Evolutionary conservation across 1,284 basidiomycete genomes (phyloP).

Genomic region (Irpex sp.): DNA sequence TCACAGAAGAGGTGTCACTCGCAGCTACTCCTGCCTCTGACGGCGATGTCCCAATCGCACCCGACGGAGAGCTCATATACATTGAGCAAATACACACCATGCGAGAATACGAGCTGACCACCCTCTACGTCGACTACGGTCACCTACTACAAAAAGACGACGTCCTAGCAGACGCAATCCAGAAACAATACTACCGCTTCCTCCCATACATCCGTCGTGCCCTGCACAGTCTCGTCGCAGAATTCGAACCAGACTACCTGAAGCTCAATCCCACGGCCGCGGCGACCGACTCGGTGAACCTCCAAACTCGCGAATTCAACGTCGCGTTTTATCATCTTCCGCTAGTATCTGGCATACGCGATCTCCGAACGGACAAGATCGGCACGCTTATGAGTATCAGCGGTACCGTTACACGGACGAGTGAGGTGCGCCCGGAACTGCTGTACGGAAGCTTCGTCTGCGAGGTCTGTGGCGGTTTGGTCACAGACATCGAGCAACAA

Average conservation of each 20-base stretch:
- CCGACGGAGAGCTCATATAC: slow-evolving; percentile 70
- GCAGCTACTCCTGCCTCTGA: slow-evolving; percentile 72
- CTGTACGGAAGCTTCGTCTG: slow-evolving; percentile 93
- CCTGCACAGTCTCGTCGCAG: slow-evolving; percentile 82
- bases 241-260: slow-evolving; percentile 88
- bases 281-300: slow-evolving; percentile 75
- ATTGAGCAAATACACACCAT: slow-evolving; percentile 90
- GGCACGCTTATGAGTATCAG: slow-evolving; percentile 91
- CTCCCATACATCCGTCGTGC: slow-evolving; percentile 91
- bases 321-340: slow-evolving; percentile 97
- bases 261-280: slow-evolving; percentile 84
- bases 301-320: slow-evolving; percentile 89
- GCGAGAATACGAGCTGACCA: slow-evolving; percentile 90
- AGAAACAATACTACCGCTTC: slow-evolving; percentile 95
- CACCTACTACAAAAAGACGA: slow-evolving; percentile 90
- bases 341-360: slow-evolving; percentile 92
- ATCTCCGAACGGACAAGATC: slow-evolving; percentile 88
- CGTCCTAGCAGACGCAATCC: slow-evolving; percentile 88
- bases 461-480: slow-evolving; percentile 78
- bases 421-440: slow-evolving; percentile 94
- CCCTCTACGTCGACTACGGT: slow-evolving; percentile 93
- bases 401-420: slow-evolving; percentile 96
- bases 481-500: slow-evolving; percentile 98
- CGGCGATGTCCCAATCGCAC: slow-evolving; percentile 48
- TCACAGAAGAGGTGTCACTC: slow-evolving; percentile 73